These are phyloP conservation scores for Xylaria hypoxylon DNA, from an alignment of 2,329 filamentous ascomycete species.

Conservation along the genomic window DNA sequence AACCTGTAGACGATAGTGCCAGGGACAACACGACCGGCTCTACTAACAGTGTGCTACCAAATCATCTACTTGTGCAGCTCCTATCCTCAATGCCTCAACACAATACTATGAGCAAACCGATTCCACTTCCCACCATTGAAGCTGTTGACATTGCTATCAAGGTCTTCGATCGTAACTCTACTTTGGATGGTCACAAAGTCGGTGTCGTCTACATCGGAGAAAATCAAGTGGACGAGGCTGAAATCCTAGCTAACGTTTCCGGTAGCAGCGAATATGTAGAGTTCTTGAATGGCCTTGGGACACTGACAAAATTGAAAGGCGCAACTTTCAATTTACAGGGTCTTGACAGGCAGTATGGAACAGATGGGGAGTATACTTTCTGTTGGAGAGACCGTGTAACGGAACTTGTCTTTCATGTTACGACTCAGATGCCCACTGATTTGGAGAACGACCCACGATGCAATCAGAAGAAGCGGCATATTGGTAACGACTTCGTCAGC, in stretches of 20 bases:
- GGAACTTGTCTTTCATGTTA: slow-evolving; percentile 95
- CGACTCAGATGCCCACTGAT: slow-evolving; percentile 96
- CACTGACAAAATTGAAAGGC: slow-evolving; percentile 81
- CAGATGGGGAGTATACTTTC: slow-evolving; percentile 88
- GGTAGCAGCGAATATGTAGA: slow-evolving; percentile 90
- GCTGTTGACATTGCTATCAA: slow-evolving; percentile 78
- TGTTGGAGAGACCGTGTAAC: slow-evolving; percentile 96
- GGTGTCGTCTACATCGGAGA: slow-evolving; percentile 94
- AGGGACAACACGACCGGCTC: slow-evolving; percentile 61
- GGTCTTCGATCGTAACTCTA: slow-evolving; percentile 86
- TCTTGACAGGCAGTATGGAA: slow-evolving; percentile 79
- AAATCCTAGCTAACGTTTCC: slow-evolving; percentile 87
- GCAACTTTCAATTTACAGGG: slow-evolving; percentile 94
- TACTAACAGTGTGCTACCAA: slow-evolving; percentile 74
- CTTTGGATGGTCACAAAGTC: slow-evolving; percentile 94
- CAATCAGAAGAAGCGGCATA: slow-evolving; percentile 90
- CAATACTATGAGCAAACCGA: slow-evolving; percentile 71
- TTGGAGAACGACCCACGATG: slow-evolving; percentile 79
- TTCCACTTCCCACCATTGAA: slow-evolving; percentile 79
- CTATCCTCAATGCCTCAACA: slow-evolving; percentile 71
- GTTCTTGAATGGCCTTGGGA: slow-evolving; percentile 85
- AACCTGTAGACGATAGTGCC: slow-evolving; percentile 60
- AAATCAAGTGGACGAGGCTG: slow-evolving; percentile 82
- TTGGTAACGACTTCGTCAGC: slow-evolving; percentile 98
- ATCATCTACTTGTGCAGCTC: slow-evolving; percentile 77